Evolutionary conservation across 202 grass and related monocot genomes (phyloP), one percentile per base, ranked within the genome.

Genomic region (Hordeum pubiflorum): DNA sequence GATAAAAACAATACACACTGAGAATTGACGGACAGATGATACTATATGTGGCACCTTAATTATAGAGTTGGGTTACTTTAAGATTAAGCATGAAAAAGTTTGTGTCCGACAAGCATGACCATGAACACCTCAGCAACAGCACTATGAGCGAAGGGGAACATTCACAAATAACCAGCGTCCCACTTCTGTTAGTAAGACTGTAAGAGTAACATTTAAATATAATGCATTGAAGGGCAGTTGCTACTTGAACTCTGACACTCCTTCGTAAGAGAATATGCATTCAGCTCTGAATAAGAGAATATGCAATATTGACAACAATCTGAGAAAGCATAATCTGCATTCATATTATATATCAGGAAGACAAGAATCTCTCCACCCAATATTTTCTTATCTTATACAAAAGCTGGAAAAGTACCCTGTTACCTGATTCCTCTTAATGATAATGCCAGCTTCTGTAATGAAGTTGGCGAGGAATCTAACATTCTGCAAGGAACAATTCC

Each of bases 381-480:
- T 66, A 2, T 40, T 56, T 14, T 6, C 20, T 17, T 32, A 18
- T 73, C 48, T 26, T 58, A 44, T 29, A 18, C 37, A 21, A 13
- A 43, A 17, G 36, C 0, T 5, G 48, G 32, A 57, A 64, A 55
- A 59, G 3, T 85, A 81, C 68, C 18, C 5, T 54, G 8, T 63
- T 87, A 94, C 94, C 83, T 97, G 90, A 70, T 86, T 97, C 85
- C 94, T 97, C 75, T 92, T 97, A 44, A 94, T 92, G 75, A 97
- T 94, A 83, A 97, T 97, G 60, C 88, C 94, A 54, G 94, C 88
- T 78, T 97, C 94, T 43, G 94, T 97, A 75, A 97, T 43, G 36
- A 97, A 97, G 57, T 94, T 92, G 9, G 89, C 57, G 27, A 97
- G 88, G 50, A 97, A 97, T 92, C 94, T 89, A 77, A 94, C 86